Evolutionary conservation across 345 rosid genomes (phyloP).

Genomic region (Arabidopsis thaliana): TAIR10.1 NC_003071.7:17402501-17403000

Average conservation of each 20-base stretch:
- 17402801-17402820: slow-evolving; percentile 78
- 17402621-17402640: neutral
- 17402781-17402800: slow-evolving; percentile 71
- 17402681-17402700: slow-evolving; percentile 98
- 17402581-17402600: neutral
- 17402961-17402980: slow-evolving; percentile 38
- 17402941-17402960: slow-evolving; percentile 25
- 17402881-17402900: slow-evolving; percentile 84
- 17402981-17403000: slow-evolving; percentile 26
- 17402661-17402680: slow-evolving; percentile 58
- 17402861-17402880: slow-evolving; percentile 77
- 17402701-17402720: slow-evolving; percentile 99
- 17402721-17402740: slow-evolving; percentile 98
- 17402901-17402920: slow-evolving; percentile 47
- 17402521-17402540: neutral
- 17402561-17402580: neutral
- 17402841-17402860: slow-evolving; percentile 43
- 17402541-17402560: slow-evolving; percentile 8
- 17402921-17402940: slow-evolving; percentile 41
- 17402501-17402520: slow-evolving; percentile 11
- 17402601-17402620: slow-evolving; percentile 20
- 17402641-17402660: neutral
- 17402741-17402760: slow-evolving; percentile 97
- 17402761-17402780: slow-evolving; percentile 97
- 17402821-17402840: slow-evolving; percentile 73